These are phyloP conservation scores for Myotisia sp. DNA, from an alignment of 2,329 filamentous ascomycete species.

Conservation along the genomic window DNA sequence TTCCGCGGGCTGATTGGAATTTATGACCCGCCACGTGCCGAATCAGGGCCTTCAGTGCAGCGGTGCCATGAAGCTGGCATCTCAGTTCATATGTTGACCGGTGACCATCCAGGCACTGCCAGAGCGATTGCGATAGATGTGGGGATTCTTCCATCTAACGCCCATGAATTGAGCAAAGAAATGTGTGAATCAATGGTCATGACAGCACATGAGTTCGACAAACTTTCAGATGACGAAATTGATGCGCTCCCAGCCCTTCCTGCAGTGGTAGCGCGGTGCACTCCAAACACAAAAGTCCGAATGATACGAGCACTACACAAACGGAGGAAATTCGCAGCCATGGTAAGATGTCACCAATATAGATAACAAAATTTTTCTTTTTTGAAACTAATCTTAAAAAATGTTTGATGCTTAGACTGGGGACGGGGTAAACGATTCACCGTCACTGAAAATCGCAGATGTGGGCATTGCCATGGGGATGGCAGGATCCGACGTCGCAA, in stretches of 20 bases:
- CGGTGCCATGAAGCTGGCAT: constrained; percentile 61
- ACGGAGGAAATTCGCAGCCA: constrained; percentile 61
- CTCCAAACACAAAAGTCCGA: constrained; percentile 55
- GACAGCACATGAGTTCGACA: constrained; percentile 66
- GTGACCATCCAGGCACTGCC: constrained; percentile 65
- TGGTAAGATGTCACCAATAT: constrained; percentile 31
- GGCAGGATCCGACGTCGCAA: constrained; percentile 71
- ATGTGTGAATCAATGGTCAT: constrained; percentile 55
- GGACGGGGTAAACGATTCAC: constrained; percentile 76
- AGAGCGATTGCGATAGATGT: constrained; percentile 64
- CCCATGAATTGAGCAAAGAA: constrained; percentile 43
- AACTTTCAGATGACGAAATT: constrained; percentile 58
- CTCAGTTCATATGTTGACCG: constrained; percentile 69
- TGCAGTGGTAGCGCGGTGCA: constrained; percentile 44
- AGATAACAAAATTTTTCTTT: neutral
- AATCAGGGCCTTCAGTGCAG: constrained; percentile 57
- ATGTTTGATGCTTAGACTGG: too few species aligned
- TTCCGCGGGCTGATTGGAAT: constrained; percentile 74
- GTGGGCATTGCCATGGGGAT: constrained; percentile 79
- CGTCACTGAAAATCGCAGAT: constrained; percentile 64
- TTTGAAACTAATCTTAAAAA: neutral
- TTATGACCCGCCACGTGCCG: constrained; percentile 70
- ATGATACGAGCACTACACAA: constrained; percentile 55
- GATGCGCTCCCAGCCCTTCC: constrained; percentile 43
- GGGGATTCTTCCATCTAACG: constrained; percentile 55